phyloP scores from a whole-genome alignment of 1,284 basidiomycete species.

The Ceratobasidium sp. region DNA sequence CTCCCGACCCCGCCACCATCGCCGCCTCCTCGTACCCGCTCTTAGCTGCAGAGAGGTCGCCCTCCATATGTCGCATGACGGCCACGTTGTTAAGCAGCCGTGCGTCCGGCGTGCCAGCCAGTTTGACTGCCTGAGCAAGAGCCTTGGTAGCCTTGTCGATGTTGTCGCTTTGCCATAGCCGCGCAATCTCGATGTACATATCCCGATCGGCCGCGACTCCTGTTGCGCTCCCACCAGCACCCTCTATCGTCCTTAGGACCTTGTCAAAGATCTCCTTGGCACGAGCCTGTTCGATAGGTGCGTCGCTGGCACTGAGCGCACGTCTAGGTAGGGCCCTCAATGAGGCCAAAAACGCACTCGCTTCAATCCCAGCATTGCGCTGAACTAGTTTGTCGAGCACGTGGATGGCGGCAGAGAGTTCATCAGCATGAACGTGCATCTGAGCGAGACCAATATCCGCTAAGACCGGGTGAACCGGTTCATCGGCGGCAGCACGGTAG shows the following conservation, averaged over 20 bases:
- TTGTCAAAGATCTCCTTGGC: conserved; percentile 85
- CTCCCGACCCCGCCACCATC: conserved; percentile 56
- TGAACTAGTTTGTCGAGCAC: conserved; percentile 83
- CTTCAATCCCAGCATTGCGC: conserved; percentile 61
- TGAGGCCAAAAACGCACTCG: conserved; percentile 86
- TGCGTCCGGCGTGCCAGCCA: conserved; percentile 62
- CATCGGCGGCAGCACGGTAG: conserved; percentile 76
- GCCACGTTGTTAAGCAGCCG: conserved; percentile 85
- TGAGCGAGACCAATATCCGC: conserved; percentile 87
- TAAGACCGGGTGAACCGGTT: conserved; percentile 74
- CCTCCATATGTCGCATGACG: conserved; percentile 75
- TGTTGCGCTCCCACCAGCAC: conserved; percentile 13
- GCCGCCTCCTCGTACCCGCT: conserved; percentile 71
- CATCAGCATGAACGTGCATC: conserved; percentile 80
- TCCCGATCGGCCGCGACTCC: conserved; percentile 63
- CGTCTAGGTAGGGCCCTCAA: conserved; percentile 80
- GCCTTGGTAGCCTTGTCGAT: conserved; percentile 74
- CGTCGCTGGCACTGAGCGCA: conserved; percentile 75
- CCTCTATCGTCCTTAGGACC: conserved; percentile 68
- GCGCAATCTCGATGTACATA: conserved; percentile 85
- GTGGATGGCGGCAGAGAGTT: conserved; percentile 81
- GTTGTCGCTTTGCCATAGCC: conserved; percentile 83
- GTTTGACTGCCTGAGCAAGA: conserved; percentile 72
- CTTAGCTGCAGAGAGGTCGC: conserved; percentile 62
- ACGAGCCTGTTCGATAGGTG: conserved; percentile 69